Evolutionary conservation across 805 yeast species (phyloP).

Genomic region (Myxozyma lipomycoides): DNA sequence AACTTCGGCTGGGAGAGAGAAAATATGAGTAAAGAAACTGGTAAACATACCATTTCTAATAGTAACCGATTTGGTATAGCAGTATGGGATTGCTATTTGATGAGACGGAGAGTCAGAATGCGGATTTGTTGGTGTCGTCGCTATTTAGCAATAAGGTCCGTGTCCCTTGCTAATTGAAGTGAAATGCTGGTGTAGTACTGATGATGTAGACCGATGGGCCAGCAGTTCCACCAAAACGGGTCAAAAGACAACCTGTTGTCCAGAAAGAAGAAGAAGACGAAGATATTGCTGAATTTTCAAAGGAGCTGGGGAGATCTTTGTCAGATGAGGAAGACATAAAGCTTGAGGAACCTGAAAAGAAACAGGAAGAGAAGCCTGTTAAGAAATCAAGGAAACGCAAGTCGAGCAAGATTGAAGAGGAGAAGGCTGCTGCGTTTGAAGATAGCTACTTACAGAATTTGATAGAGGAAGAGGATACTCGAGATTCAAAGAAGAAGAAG

Average conservation of each 20-base stretch:
- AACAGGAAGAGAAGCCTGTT: slow-evolving; percentile 14
- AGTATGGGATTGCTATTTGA: not conserved
- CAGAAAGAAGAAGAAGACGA: not conserved
- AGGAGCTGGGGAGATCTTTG: not conserved
- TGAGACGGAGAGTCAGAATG: not conserved
- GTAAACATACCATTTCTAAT: too few relatives aligned
- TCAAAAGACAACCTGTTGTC: too few relatives aligned
- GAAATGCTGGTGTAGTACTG: not conserved
- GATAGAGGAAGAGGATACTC: slow-evolving; percentile 8
- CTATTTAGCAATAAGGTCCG: not conserved
- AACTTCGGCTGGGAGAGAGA: too few relatives aligned
- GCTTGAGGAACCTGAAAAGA: slow-evolving; percentile 9
- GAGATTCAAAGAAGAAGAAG: slow-evolving; percentile 2
- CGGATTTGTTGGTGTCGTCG: not conserved
- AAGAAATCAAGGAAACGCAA: slow-evolving; percentile 22
- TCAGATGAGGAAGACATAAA: not conserved
- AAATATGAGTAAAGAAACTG: too few relatives aligned
- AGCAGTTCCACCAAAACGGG: slow-evolving; percentile 12
- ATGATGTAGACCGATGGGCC: slow-evolving; percentile 13
- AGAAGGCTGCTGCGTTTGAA: slow-evolving; percentile 17
- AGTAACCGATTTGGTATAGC: too few relatives aligned
- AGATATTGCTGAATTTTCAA: not conserved
- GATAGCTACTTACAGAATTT: slow-evolving; percentile 15
- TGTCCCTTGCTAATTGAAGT: not conserved
- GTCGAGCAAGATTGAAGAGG: slow-evolving; percentile 15